Conservation (phyloP, 1,284 basidiomycete species). For the Rhodotorula mucilaginosa region DNA sequence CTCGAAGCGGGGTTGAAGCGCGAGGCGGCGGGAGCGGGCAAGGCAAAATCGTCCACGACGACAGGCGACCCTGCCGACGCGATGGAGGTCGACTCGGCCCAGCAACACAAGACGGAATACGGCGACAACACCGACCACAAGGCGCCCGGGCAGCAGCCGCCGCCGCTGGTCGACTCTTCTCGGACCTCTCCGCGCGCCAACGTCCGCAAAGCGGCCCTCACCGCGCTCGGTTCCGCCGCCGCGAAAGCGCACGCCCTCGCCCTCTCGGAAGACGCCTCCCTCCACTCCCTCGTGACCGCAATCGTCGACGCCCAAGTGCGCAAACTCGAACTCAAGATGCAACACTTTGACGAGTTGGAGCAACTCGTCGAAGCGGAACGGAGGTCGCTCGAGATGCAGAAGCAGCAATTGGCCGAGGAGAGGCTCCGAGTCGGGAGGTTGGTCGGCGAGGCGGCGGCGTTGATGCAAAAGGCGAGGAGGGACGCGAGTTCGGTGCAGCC, state of each 20-base stretch:
- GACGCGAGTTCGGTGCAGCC: constrained; percentile 2
- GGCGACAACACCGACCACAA: background rate
- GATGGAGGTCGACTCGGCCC: constrained; percentile 49
- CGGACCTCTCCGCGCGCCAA: constrained; percentile 53
- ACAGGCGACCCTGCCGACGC: constrained; percentile 54
- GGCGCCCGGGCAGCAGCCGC: background rate
- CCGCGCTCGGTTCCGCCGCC: constrained; percentile 85
- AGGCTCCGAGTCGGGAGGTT: constrained; percentile 28
- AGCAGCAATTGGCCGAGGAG: constrained; percentile 44
- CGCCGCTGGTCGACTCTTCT: constrained; percentile 16
- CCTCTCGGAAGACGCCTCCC: constrained; percentile 76
- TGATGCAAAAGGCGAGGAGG: constrained; percentile 20
- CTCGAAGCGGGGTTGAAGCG: constrained; percentile 63
- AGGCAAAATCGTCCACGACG: constrained; percentile 13
- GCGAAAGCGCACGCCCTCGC: constrained; percentile 80
- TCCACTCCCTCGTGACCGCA: constrained; percentile 74
- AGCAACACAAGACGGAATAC: constrained; percentile 5
- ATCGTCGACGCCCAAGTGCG: constrained; percentile 87
- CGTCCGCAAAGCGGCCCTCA: constrained; percentile 71
- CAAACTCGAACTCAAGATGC: constrained; percentile 90
- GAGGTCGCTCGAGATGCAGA: constrained; percentile 61
- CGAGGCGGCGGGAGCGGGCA: constrained; percentile 53
- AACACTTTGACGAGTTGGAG: constrained; percentile 87
- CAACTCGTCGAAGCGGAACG: constrained; percentile 83
- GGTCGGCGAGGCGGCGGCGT: constrained; percentile 12